These are phyloP conservation scores for Fusarium torulosum DNA, from an alignment of 2,329 filamentous ascomycete genomes.

Conservation along the genomic window DNA sequence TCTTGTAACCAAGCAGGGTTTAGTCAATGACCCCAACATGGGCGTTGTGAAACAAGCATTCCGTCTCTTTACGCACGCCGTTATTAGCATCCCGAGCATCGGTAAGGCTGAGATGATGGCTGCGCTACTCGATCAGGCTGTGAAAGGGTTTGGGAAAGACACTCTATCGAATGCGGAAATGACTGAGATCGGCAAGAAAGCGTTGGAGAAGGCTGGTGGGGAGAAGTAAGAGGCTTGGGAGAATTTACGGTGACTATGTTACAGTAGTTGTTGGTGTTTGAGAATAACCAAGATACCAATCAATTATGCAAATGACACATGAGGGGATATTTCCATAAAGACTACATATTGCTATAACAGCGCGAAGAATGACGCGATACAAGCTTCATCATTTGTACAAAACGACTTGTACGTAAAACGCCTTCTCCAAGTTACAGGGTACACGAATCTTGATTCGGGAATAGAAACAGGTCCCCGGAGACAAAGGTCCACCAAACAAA, in stretches of 20 bases:
- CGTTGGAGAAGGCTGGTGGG: not conserved
- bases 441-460: too few species aligned
- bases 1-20: constrained; percentile 58
- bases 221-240: not conserved
- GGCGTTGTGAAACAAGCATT: constrained; percentile 10
- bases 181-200: constrained; percentile 51
- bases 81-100: constrained; percentile 52
- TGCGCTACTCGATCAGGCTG: constrained; percentile 58
- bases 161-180: constrained; percentile 59
- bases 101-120: constrained; percentile 55
- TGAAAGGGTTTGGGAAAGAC: constrained; percentile 62
- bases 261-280: not conserved
- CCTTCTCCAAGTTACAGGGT: too few species aligned
- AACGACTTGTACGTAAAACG: too few species aligned
- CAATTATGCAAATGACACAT: too few species aligned
- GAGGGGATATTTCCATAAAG: too few species aligned
- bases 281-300: not conserved
- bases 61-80: constrained; percentile 16
- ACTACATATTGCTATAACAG: too few species aligned
- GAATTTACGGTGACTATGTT: too few species aligned
- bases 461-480: too few species aligned
- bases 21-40: constrained; percentile 51
- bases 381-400: too few species aligned
- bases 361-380: too few species aligned
- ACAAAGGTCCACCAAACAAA: too few species aligned